phyloP scores from a whole-genome alignment of 2,329 filamentous ascomycete genomes.

The Pyrenochaeta sp. region DNA sequence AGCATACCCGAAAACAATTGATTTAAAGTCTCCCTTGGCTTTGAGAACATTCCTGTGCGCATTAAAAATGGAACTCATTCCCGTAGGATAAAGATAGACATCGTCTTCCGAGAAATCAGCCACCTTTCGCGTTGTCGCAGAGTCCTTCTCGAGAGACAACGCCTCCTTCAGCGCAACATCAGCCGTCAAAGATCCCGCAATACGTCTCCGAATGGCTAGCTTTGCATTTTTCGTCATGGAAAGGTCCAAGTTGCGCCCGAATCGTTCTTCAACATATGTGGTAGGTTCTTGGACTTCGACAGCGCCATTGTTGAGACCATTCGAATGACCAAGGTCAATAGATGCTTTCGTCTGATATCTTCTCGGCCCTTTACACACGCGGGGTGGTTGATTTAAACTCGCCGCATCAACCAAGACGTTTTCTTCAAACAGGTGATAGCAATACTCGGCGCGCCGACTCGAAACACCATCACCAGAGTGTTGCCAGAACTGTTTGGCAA shows the following conservation, averaged over 20 bases:
- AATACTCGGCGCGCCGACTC: constrained; percentile 90
- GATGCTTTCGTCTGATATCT: constrained; percentile 75
- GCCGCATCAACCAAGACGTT: constrained; percentile 66
- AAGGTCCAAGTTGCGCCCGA: constrained; percentile 86
- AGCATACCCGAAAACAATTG: constrained; percentile 80
- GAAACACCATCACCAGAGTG: constrained; percentile 93
- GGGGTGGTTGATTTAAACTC: constrained; percentile 45
- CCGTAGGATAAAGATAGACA: constrained; percentile 85
- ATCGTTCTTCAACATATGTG: constrained; percentile 90
- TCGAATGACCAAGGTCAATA: constrained; percentile 50
- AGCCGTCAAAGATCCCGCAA: constrained; percentile 82
- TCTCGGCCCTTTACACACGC: constrained; percentile 72
- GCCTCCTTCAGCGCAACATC: constrained; percentile 72
- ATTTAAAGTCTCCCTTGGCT: constrained; percentile 70
- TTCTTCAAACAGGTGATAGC: constrained; percentile 75
- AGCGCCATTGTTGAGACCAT: constrained; percentile 22
- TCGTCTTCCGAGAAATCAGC: constrained; percentile 80
- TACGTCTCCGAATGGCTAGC: constrained; percentile 82
- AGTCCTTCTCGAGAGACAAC: constrained; percentile 58
- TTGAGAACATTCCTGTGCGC: constrained; percentile 77
- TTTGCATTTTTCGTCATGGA: constrained; percentile 82
- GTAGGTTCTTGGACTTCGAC: constrained; percentile 69
- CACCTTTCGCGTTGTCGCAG: constrained; percentile 52
- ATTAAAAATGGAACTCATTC: constrained; percentile 96
- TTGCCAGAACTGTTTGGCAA: constrained; percentile 97